Base-by-base conservation (phyloP, 371 early-diverging fungal species). In the Mucor irregularis region DNA sequence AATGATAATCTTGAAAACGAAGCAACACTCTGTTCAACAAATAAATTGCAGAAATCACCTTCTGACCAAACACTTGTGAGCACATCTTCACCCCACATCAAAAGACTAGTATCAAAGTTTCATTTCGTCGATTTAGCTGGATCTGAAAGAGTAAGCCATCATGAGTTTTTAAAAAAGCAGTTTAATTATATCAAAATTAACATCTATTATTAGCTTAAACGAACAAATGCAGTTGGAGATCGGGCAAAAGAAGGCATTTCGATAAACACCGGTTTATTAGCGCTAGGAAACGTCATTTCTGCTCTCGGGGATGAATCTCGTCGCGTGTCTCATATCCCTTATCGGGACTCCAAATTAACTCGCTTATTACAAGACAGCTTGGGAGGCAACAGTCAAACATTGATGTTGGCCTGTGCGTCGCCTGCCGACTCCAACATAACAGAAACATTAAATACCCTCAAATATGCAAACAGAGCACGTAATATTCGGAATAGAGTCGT, bases 261-360 rank as follows among this genome's bases (percentile, higher is more conserved):
- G n/a, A 99, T 99, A 64, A 99, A 99, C 73, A 83, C 90, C 13
- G 99, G 98, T 3, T 83, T 99, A 21, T 78, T 98, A 37, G 96
- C 96, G 0, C 81, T 99, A 16, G 97, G 98, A 49, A 99, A 97
- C 67, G 99, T 98, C 6, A 99, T 99, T 37, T 91, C 91, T 8
- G 98, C 98, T 3, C 80, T 99, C 24, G 90, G 90, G 17, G 96
- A 95, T 58, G 81, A 90, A 54, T 66, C 81, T 46, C 71, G 67
- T 54, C 19, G 44, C 30, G 21, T 22, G 17, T 63, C 72, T 10
- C 87, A 90, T 64, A 85, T 99, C 5, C 99, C 99, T 1, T 99
- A 93, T 69, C 82, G 99, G 53, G 97, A 99, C 66, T 90, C 91
- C n/a, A 99, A 99, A 67, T 82, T 99, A 28, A 62, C 43, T 19